These are phyloP conservation scores for Colletotrichum sp. DNA, from an alignment of 2,329 filamentous ascomycete genomes.

Conservation along the genomic window DNA sequence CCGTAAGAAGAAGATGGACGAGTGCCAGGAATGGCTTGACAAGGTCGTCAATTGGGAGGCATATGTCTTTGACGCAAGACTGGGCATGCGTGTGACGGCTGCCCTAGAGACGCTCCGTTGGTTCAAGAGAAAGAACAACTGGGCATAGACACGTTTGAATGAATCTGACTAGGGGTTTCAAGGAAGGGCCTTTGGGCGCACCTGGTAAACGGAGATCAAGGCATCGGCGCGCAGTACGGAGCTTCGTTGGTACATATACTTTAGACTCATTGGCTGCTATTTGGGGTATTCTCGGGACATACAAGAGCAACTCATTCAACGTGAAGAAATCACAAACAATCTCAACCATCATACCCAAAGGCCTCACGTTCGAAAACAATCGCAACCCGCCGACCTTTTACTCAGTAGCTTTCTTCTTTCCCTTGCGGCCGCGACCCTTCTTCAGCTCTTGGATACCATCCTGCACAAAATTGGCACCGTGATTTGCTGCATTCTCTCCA, in stretches of 20 bases:
- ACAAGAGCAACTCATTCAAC: neutral
- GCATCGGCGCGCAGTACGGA: neutral
- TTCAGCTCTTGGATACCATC: constrained; percentile 27
- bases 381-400: neutral
- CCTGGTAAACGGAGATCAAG: neutral
- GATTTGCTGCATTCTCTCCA: constrained; percentile 35
- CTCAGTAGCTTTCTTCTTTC: constrained; percentile 14
- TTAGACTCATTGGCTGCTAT: neutral
- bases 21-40: constrained; percentile 69
- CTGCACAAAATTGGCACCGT: constrained; percentile 37
- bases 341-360: neutral
- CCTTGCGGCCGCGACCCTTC: constrained; percentile 26
- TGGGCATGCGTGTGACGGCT: constrained; percentile 76
- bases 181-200: neutral
- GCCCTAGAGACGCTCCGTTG: constrained; percentile 69
- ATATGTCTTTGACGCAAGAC: constrained; percentile 75
- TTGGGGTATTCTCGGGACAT: neutral
- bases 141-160: neutral
- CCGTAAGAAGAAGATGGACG: constrained; percentile 55
- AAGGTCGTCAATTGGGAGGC: constrained; percentile 73
- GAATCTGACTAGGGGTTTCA: neutral
- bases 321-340: neutral
- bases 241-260: neutral
- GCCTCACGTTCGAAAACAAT: neutral
- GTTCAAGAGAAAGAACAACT: constrained; percentile 49